phyloP scores from a whole-genome alignment of 2,329 filamentous ascomycete genomes.

The Talaromyces albobiverticillius region DNA sequence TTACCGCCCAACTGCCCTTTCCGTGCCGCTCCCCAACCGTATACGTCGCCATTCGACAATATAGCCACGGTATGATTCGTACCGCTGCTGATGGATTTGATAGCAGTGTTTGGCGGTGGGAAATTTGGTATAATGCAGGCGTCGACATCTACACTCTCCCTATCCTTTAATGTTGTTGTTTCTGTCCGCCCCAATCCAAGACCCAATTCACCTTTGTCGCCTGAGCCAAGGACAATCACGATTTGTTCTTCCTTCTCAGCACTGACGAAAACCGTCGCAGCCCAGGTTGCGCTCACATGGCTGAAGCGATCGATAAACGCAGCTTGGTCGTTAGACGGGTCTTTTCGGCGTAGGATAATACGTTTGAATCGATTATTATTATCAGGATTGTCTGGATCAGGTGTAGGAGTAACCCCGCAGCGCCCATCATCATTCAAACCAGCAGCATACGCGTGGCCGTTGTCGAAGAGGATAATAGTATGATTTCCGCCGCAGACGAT shows the following conservation, averaged over 20 bases:
- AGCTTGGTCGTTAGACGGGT: conserved; percentile 11
- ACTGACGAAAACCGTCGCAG: conserved; percentile 63
- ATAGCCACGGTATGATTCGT: conserved; percentile 77
- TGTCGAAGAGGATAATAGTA: conserved; percentile 66
- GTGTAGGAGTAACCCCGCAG: conserved; percentile 27
- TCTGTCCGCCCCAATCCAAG: conserved; percentile 47
- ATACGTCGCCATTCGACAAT: conserved; percentile 70
- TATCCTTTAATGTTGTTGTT: too few relatives aligned
- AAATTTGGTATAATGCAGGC: conserved; percentile 47
- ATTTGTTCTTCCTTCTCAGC: conserved; percentile 49
- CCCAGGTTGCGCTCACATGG: conserved; percentile 72
- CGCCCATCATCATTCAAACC: conserved; percentile 58
- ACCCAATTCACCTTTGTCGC: conserved; percentile 70
- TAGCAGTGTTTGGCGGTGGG: conserved; percentile 56
- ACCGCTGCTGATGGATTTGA: conserved; percentile 67
- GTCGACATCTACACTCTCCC: background rate
- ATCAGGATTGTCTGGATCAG: too few relatives aligned
- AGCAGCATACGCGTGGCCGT: conserved; percentile 61
- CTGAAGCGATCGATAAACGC: conserved; percentile 31
- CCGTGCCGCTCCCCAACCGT: conserved; percentile 83
- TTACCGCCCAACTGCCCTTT: conserved; percentile 74
- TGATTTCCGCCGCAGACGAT: conserved; percentile 78
- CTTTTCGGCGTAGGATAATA: conserved; percentile 20
- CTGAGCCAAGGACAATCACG: conserved; percentile 56
- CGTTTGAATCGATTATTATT: conserved; percentile 22